Conservation (phyloP, 1,284 basidiomycete species). For the Sanghuangporus weigelae region DNA sequence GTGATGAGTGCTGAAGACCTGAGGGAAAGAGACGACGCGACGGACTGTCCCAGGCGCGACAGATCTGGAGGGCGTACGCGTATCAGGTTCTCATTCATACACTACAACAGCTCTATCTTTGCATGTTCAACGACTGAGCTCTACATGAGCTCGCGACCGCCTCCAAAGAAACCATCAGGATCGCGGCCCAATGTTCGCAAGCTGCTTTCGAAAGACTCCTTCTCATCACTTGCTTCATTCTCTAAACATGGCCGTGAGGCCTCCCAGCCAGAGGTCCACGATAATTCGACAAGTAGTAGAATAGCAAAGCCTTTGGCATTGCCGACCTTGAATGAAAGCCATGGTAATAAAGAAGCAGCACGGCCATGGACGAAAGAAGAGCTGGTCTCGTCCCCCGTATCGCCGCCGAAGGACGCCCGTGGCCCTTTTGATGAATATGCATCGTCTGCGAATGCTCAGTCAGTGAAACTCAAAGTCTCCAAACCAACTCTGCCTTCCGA, state of each 20-base stretch:
- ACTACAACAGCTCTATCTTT: no score
- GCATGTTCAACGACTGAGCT: neutral
- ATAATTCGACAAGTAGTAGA: neutral
- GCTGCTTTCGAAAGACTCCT: slow-evolving; percentile 32
- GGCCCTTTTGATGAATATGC: slow-evolving; percentile 5
- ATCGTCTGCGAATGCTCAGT: neutral
- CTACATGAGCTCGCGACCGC: slow-evolving; percentile 5
- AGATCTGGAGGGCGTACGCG: neutral
- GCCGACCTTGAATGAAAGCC: slow-evolving; percentile 6
- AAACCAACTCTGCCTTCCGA: slow-evolving; percentile 2
- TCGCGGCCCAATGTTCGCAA: slow-evolving; percentile 28
- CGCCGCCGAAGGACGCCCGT: neutral
- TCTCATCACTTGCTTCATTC: slow-evolving; percentile 20
- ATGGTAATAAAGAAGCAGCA: neutral
- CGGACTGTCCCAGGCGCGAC: neutral
- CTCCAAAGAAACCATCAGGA: slow-evolving; percentile 28
- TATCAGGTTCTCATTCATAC: neutral
- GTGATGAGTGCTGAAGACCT: neutral
- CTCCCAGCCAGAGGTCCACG: neutral
- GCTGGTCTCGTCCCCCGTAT: slow-evolving; percentile 9
- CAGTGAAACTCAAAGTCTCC: neutral
- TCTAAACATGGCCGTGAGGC: slow-evolving; percentile 3
- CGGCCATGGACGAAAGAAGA: slow-evolving; percentile 9
- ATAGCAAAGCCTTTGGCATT: neutral
- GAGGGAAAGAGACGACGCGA: neutral